A percentile compares a stretch with the other conserved stretches of the same genome.
phyloP scores from a whole-genome alignment of 371 early-diverging fungal species.

The Ecytonucleospora hepatopenaei region DNA sequence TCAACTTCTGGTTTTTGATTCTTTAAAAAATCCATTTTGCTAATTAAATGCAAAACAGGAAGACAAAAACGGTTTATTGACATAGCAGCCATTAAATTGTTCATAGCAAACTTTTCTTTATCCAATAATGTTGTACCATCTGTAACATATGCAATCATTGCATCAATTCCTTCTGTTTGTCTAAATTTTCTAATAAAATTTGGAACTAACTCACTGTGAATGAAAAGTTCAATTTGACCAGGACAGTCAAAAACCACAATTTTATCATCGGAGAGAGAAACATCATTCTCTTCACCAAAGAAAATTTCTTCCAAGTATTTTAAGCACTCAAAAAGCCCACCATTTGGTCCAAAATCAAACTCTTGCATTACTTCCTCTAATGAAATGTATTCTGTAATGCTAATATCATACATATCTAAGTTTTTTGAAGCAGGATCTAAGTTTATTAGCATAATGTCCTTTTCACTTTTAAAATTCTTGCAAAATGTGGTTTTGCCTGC shows the following conservation, averaged over 20 bases:
- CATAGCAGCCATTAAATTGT: slow-evolving; percentile 65
- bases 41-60: slow-evolving; percentile 84
- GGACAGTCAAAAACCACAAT: slow-evolving; percentile 93
- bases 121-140: slow-evolving; percentile 85
- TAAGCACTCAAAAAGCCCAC: slow-evolving; percentile 83
- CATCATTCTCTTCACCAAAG: slow-evolving; percentile 76
- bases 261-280: slow-evolving; percentile 83
- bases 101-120: slow-evolving; percentile 78
- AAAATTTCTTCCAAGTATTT: slow-evolving; percentile 76
- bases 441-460: slow-evolving; percentile 73
- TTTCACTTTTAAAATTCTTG: slow-evolving; percentile 75
- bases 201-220: slow-evolving; percentile 79
- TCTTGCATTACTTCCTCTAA: slow-evolving; percentile 92
- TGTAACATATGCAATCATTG: slow-evolving; percentile 75
- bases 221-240: slow-evolving; percentile 97
- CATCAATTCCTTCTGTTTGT: slow-evolving; percentile 11
- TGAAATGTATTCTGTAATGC: slow-evolving; percentile 82
- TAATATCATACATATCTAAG: slow-evolving; percentile 54
- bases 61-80: slow-evolving; percentile 86
- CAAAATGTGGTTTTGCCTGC: slow-evolving; percentile 90
- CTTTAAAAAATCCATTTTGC: slow-evolving; percentile 76
- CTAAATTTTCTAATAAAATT: slow-evolving; percentile 61
- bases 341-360: slow-evolving; percentile 89
- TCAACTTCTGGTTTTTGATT: too few relatives aligned
- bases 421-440: slow-evolving; percentile 88